Evolutionary conservation across 1,284 basidiomycete genomes (phyloP).

Genomic region (Xanthoconium separans): DNA sequence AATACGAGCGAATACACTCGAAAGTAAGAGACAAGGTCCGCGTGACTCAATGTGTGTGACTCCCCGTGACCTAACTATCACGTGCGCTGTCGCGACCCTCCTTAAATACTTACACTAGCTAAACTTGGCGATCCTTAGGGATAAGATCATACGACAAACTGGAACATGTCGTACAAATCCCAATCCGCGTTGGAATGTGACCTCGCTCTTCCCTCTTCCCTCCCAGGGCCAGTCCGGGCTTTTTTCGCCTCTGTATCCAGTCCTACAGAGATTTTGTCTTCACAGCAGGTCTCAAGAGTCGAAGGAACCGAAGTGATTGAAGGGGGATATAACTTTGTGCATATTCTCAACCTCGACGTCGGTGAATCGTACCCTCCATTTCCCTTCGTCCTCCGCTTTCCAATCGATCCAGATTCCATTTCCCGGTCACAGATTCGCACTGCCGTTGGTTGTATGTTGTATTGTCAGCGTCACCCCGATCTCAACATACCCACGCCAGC

Average conservation of each 20-base stretch:
- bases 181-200: no score
- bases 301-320: background rate
- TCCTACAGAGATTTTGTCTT: background rate
- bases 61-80: constrained; percentile 1
- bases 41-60: constrained; percentile 26
- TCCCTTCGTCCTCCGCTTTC: background rate
- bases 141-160: no score
- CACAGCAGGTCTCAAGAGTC: background rate
- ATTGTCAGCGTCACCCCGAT: background rate
- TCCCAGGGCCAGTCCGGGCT: background rate
- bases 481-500: background rate
- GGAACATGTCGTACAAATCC: no score
- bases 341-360: background rate
- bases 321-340: background rate
- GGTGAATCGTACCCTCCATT: background rate
- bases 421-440: background rate
- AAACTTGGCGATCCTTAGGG: no score
- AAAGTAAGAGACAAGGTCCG: constrained; percentile 27
- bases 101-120: no score
- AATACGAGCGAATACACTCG: constrained; percentile 19
- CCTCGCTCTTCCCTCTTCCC: background rate
- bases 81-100: no score
- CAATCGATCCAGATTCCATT: background rate
- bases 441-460: background rate
- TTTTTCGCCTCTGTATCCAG: background rate